Conservation (phyloP, 2,329 filamentous ascomycete species). For the Daldinia sp. region DNA sequence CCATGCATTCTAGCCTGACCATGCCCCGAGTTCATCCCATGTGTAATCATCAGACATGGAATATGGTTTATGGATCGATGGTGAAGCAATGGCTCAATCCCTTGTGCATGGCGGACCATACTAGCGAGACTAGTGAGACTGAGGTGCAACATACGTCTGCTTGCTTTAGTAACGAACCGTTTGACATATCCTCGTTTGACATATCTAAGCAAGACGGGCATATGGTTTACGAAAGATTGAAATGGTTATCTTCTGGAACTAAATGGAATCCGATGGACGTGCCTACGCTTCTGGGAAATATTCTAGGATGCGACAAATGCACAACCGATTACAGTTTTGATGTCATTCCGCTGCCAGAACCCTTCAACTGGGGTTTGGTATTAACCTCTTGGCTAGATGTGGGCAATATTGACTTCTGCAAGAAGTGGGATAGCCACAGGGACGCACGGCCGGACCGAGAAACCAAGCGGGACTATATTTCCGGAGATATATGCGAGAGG, state of each 20-base stretch:
- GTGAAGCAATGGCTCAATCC: slow-evolving; percentile 18
- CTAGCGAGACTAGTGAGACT: background rate
- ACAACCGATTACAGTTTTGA: slow-evolving; percentile 40
- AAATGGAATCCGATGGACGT: slow-evolving; percentile 23
- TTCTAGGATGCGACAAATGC: slow-evolving; percentile 35
- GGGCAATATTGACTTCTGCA: slow-evolving; percentile 35
- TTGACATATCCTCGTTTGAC: slow-evolving; percentile 37
- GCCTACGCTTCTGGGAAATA: slow-evolving; percentile 27
- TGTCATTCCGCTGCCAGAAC: slow-evolving; percentile 34
- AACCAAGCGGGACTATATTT: slow-evolving; percentile 1
- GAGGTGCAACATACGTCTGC: slow-evolving; percentile 6
- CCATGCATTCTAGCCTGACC: background rate
- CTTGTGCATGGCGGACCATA: slow-evolving; percentile 20
- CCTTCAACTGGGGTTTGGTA: slow-evolving; percentile 40
- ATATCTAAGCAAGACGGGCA: slow-evolving; percentile 35
- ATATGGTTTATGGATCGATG: slow-evolving; percentile 10
- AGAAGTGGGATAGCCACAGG: slow-evolving; percentile 40
- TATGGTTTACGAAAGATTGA: slow-evolving; percentile 32
- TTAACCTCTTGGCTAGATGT: slow-evolving; percentile 40
- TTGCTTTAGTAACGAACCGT: slow-evolving; percentile 29
- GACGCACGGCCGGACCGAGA: slow-evolving; percentile 28
- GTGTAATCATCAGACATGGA: slow-evolving; percentile 39
- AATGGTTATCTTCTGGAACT: slow-evolving; percentile 9
- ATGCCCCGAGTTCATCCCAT: slow-evolving; percentile 26
- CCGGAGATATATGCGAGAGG: slow-evolving; percentile 31